Base-by-base conservation (phyloP, 805 yeast species). In the Candida chilensis region DNA sequence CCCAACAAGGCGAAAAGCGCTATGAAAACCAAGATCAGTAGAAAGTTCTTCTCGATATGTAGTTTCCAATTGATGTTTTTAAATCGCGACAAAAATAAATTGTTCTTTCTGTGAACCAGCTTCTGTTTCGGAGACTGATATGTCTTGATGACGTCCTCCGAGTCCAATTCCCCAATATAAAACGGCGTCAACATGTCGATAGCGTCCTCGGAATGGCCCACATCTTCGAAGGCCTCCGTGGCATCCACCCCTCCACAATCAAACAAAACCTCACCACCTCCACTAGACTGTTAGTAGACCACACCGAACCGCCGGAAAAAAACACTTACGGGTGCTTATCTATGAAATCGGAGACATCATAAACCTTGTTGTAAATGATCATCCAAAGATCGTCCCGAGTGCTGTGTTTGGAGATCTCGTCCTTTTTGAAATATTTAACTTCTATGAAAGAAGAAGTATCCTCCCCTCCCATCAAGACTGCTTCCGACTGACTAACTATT, bases 361-460 rank as follows among this genome's bases (percentile, higher is more conserved):
- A 85, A 5, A 90, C 94, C 41, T 78, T 77, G 34, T 80, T 85
- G 43, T 85, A 78, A 36, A 85, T 67, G 33, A 85, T 69, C 65
- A 90, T 74, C 95, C 96, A 90, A 26, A 85, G 57, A 43, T 83
- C 86, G 12, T 78, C 81, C 25, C 77, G 71, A n/a, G 74, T 62
- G 51, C 72, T 75, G 66, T 88, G 96, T 41, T 65, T 49, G 19
- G 77, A 67, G 31, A 87, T 74, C 51, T 87, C 84, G 22, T 57
- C 60, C 24, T 37, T 39, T 20, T 32, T 26, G 16, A 36, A 20
- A 13, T 34, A 31, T 27, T 30, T 27, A n/a, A 24, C 28, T 9
- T 16, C 13, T 30, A 31, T 30, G 20, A 26, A 20, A n/a, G n/a
- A n/a, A n/a, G n/a, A n/a, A n/a, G n/a, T n/a, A n/a, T n/a, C n/a